Percentiles rank a stretch among this genome's conserved stretches.
These are phyloP conservation scores for Articulospora tetracladia DNA, from an alignment of 495 filamentous ascomycete species.

Conservation along the genomic window DNA sequence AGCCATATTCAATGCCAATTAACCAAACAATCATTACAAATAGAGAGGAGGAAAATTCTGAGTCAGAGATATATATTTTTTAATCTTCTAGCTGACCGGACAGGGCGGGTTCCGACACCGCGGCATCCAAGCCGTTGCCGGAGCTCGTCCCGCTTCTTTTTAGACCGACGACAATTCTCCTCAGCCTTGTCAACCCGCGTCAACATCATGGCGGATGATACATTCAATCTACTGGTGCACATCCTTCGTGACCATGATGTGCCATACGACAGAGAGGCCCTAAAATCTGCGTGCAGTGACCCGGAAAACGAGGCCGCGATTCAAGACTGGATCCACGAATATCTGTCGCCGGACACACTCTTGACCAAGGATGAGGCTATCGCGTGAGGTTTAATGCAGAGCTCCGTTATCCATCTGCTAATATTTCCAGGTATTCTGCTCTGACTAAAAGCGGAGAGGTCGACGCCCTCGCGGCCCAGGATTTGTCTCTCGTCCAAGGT, in stretches of 20 bases:
- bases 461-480: conserved; percentile 31
- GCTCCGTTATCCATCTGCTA: background rate
- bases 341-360: conserved; percentile 39
- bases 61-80: conserved; percentile 5
- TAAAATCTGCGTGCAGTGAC: conserved; percentile 21
- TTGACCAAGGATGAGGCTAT: conserved; percentile 38
- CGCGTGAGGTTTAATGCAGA: conserved; percentile 27
- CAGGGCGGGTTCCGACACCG: background rate
- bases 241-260: conserved; percentile 25
- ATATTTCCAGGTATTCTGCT: conserved; percentile 30
- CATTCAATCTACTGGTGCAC: conserved; percentile 16
- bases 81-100: background rate
- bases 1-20: conserved; percentile 4
- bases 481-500: conserved; percentile 30
- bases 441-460: conserved; percentile 34
- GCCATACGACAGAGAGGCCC: conserved; percentile 21
- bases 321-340: conserved; percentile 35
- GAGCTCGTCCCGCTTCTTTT: background rate
- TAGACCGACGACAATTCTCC: background rate
- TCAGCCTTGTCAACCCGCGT: background rate
- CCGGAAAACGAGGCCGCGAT: conserved; percentile 25
- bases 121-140: background rate
- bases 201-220: conserved; percentile 21
- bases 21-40: background rate
- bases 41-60: background rate